Conservation (phyloP, 192 early-diverging fungal species). For the Geosiphon pyriformis region DNA sequence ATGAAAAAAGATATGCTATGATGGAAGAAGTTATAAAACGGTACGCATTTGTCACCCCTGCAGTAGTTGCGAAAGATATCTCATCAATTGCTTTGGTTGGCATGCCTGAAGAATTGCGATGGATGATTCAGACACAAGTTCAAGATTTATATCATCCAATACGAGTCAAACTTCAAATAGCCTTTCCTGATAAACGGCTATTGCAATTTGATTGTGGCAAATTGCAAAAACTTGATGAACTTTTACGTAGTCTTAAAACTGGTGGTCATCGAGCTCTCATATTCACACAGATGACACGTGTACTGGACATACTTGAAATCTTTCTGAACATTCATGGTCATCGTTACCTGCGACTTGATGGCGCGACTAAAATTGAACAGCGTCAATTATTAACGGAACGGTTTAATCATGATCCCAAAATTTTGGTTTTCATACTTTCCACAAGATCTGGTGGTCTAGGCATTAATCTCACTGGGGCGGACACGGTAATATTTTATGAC, state of each 20-base stretch:
- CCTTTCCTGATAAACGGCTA: slow-evolving; percentile 78
- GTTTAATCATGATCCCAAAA: slow-evolving; percentile 54
- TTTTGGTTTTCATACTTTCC: slow-evolving; percentile 54
- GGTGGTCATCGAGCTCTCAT: slow-evolving; percentile 58
- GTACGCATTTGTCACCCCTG: slow-evolving; percentile 58
- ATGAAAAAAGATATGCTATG: slow-evolving; percentile 31
- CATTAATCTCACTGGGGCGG: slow-evolving; percentile 72
- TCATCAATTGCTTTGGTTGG: slow-evolving; percentile 19
- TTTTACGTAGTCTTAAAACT: slow-evolving; percentile 50
- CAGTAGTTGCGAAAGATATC: slow-evolving; percentile 33
- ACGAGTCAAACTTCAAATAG: slow-evolving; percentile 59
- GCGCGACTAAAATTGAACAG: slow-evolving; percentile 54
- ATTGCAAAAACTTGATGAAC: slow-evolving; percentile 53
- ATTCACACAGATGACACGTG: slow-evolving; percentile 67
- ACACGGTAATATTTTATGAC: slow-evolving; percentile 76
- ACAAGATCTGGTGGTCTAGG: slow-evolving; percentile 72
- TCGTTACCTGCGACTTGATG: slow-evolving; percentile 56
- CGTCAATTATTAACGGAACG: slow-evolving; percentile 53
- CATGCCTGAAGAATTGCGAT: slow-evolving; percentile 19
- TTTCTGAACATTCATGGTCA: slow-evolving; percentile 66
- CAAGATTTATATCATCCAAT: slow-evolving; percentile 55
- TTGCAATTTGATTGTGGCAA: slow-evolving; percentile 85
- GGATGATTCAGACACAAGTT: slow-evolving; percentile 23
- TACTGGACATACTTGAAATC: slow-evolving; percentile 58
- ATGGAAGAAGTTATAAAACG: slow-evolving; percentile 44